Evolutionary conservation across 352 stramenopile species (phyloP), one percentile per base, ranked within the genome.

Genomic region (Phytophthora capsici): DNA sequence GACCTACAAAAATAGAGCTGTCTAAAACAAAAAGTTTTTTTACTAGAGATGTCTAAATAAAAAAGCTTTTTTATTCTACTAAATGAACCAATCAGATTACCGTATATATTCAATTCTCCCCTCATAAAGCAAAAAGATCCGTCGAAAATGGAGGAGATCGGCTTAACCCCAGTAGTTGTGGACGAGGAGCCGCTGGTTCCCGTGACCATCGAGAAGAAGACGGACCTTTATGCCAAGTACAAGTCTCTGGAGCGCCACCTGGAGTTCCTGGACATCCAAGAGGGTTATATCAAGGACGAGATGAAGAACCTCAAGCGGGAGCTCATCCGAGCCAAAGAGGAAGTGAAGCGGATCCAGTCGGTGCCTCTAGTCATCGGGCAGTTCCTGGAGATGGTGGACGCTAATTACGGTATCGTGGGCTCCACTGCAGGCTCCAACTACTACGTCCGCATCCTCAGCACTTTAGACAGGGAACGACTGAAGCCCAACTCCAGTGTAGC

Each of bases 351-450:
- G 46, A 99, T 99, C 73, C 97, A 99, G 88, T 98, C 91, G n/a
- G 98, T 99, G 43, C 98, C 98, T 36, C 85, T 99, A 6, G 98
- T 99, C 7, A 99, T 99, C 63, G 98, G 98, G n/a, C 98, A 99
- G 83, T 99, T 99, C 71, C 97, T 99, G 46, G 98, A 99, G 82
- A 99, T 99, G 96, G 98, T 99, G 66, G 98, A 99, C 79, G 94
- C 97, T 56, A 98, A 99, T 82, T 99, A 99, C 74, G 98, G 97
- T 54, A 99, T 99, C 68, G 96, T 99, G 17, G 89, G 90, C 50
- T 98, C 89, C 47, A 99, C 96, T 0, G 96, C 97, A 5, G 98
- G 98, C 37, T 99, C 94, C 49, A 99, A 98, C 74, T 99, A 99
- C 75, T 99, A 99, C 74, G 98, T 99, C 45, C 86, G 97, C 50